Evolutionary conservation across 768 basidiomycete species (phyloP), one percentile per base, ranked within the genome.

Genomic region (Vararia minispora): DNA sequence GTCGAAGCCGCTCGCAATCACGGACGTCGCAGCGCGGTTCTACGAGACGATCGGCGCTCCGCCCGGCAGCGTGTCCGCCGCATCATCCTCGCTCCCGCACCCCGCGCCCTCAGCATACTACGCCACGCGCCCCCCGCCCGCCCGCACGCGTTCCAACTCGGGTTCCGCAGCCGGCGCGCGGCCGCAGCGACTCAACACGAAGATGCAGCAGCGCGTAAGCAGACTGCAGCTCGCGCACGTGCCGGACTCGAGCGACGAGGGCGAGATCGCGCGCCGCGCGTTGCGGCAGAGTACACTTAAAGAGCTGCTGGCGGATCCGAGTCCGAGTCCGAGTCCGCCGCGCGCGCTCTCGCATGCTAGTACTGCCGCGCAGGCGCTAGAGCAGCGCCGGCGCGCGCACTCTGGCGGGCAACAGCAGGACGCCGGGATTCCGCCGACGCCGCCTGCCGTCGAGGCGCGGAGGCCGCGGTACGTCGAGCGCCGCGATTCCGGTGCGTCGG

Each of bases 241-340:
- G n/a, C 45, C 45, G 9, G 47, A 48, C 22, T 43, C 45, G 3
- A 42, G 45, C 21, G 47, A 48, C 39, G 47, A 48, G 37, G 47
- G 26, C 28, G 18, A 45, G 47, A 10, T 45, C 34, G 7, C 13
- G 3, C 39, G 37, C 3, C 41, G 47, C 18, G 38, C 22, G 6
- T 23, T 35, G 3, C 38, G 38, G n/a, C 29, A 18, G 18, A 18
- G 16, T n/a, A n/a, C 11, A 30, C 38, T 39, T 30, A 30, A 31
- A 6, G 30, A 39, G 14, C 21, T 39, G 21, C 38, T 39, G 29
- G 20, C 28, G n/a, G 38, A 39, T 14, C 29, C 38, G n/a, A n/a
- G n/a, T n/a, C n/a, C n/a, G n/a, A n/a, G n/a, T 17, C 45, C 35
- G 1, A 30, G 34, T 5, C 17, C n/a, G n/a, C n/a, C n/a, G n/a